Evolutionary conservation across 768 basidiomycete species (phyloP).

Genomic region (Harrya chromipes): DNA sequence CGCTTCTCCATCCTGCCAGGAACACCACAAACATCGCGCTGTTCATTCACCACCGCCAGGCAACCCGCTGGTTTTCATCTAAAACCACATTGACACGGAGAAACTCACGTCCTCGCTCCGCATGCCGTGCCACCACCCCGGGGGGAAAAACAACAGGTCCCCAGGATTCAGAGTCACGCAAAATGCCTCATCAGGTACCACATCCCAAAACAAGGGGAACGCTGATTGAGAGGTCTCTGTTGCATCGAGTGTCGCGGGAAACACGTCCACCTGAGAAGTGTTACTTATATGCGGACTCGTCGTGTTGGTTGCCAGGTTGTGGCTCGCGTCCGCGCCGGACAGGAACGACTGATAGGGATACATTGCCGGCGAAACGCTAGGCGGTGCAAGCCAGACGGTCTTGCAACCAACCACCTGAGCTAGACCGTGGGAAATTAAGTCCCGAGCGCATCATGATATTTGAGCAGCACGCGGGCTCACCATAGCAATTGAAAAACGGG

Average conservation of each 20-base stretch:
- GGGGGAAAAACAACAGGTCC: constrained; percentile 86
- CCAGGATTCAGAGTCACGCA: constrained; percentile 70
- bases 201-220: constrained; percentile 52
- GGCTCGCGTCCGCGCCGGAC: constrained; percentile 14
- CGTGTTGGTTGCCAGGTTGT: constrained; percentile 39
- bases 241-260: constrained; percentile 34
- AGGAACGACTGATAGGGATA: constrained; percentile 43
- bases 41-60: constrained; percentile 17
- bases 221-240: constrained; percentile 19
- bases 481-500: constrained; percentile 89
- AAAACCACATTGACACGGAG: constrained; percentile 93
- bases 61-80: constrained; percentile 29
- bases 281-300: constrained; percentile 61
- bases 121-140: constrained; percentile 95
- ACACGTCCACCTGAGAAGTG: constrained; percentile 82
- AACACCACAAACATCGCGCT: constrained; percentile 7
- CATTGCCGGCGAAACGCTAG: constrained; percentile 54
- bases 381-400: constrained; percentile 89
- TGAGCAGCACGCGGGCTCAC: constrained; percentile 38
- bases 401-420: constrained; percentile 89
- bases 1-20: constrained; percentile 1
- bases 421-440: constrained; percentile 28
- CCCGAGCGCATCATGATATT: constrained; percentile 1
- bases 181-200: constrained; percentile 59
- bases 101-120: constrained; percentile 77